Base-by-base conservation (phyloP, 192 early-diverging fungal species). In the Backusella sp. region DNA sequence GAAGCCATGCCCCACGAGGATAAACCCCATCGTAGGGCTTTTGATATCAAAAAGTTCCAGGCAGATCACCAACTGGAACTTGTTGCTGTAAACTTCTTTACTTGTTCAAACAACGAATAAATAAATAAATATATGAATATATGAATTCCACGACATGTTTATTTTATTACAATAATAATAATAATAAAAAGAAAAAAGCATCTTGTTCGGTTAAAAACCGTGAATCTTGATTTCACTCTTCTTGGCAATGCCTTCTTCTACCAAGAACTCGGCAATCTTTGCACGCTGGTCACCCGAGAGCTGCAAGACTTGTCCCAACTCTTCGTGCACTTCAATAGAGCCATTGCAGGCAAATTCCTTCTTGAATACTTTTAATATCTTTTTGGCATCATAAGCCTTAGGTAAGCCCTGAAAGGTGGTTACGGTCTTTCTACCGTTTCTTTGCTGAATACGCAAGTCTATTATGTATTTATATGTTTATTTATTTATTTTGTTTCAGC, bases 371-470 rank as follows among this genome's bases (percentile, higher is more conserved):
- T 98, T 99, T 80, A 98, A 86, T 76, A 99, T 84, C 73, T 88
- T 88, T 86, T 97, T 96, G 78, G 89, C 87, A 82, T 97, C 96
- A 75, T 96, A 88, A 73, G 93, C 91, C 30, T 83, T 84, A 44
- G 94, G 90, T 36, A 99, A 87, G 44, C 97, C 97, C 81, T 96
- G 94, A 69, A 99, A 88, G 49, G 97, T 97, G 19, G 97, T 98
- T 76, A 96, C 83, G 59, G 96, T 96, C 89, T 99, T 99, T 82
- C 94, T 91, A 75, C 96, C 96, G 86, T 96, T 96, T 78, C 96
- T 92, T 83, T 96, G 96, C 84, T 96, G 96, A 76, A 99, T 93
- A 84, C 97, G 96, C 78, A 99, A 94, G 85, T 99, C 97, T 98
- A 46, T 49, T 39, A 11, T 32, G 32, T 32, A 32, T 32, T 32